phyloP scores from a whole-genome alignment of 805 yeast genomes.

The Gaillardinia entomophila region DNA sequence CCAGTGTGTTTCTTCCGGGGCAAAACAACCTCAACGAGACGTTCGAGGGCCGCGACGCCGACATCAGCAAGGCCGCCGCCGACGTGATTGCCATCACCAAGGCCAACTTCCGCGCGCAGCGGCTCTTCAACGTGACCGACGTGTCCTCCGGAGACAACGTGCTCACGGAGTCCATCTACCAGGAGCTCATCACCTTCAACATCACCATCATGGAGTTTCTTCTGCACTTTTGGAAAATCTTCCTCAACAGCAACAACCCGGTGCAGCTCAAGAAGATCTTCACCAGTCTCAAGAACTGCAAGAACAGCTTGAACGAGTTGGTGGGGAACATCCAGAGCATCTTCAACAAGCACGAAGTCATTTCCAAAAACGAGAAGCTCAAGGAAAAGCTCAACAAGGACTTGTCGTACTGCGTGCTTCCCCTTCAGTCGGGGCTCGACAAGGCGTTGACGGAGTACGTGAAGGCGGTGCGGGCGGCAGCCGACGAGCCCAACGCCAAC shows the following conservation, averaged over 20 bases:
- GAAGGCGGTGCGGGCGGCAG: slow-evolving; percentile 21
- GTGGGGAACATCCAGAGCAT: slow-evolving; percentile 14
- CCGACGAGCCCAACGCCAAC: slow-evolving; percentile 21
- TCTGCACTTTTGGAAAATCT: slow-evolving; percentile 39
- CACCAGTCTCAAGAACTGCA: slow-evolving; percentile 29
- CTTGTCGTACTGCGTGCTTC: slow-evolving; percentile 24
- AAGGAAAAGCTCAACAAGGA: slow-evolving; percentile 29
- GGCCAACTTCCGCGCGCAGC: slow-evolving; percentile 49
- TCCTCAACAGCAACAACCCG: slow-evolving; percentile 30
- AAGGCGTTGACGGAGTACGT: slow-evolving; percentile 32
- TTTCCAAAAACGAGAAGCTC: slow-evolving; percentile 21
- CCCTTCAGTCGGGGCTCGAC: slow-evolving; percentile 25
- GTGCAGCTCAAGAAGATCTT: slow-evolving; percentile 33
- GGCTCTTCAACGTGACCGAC: slow-evolving; percentile 20
- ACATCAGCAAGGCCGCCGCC: slow-evolving; percentile 37
- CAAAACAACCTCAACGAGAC: slow-evolving; percentile 21
- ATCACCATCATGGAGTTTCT: slow-evolving; percentile 37
- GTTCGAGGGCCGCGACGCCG: slow-evolving; percentile 21
- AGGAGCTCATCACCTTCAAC: slow-evolving; percentile 32
- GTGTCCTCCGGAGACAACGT: slow-evolving; percentile 17
- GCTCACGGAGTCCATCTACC: slow-evolving; percentile 24
- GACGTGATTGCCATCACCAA: slow-evolving; percentile 45
- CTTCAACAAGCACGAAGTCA: slow-evolving; percentile 9
- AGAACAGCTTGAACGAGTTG: slow-evolving; percentile 20
- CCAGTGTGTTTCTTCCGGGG: slow-evolving; percentile 9